Conservation (phyloP, 371 early-diverging fungal species). For the Circinella umbellata region DNA sequence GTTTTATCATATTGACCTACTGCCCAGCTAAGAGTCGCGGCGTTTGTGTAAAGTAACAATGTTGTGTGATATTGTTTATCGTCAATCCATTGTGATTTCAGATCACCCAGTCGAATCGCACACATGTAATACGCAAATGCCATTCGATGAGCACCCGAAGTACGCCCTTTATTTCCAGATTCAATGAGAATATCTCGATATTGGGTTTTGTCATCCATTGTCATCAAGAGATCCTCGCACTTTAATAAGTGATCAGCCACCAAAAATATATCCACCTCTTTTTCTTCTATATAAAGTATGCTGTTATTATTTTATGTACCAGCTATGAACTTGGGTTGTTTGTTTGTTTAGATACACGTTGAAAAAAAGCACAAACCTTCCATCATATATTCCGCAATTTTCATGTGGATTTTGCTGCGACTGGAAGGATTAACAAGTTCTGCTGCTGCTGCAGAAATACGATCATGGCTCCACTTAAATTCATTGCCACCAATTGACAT, state of each 20-base stretch:
- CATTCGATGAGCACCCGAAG: constrained; percentile 50
- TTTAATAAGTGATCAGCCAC: constrained; percentile 49
- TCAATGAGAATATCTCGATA: constrained; percentile 37
- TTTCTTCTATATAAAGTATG: constrained; percentile 17
- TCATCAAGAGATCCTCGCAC: constrained; percentile 27
- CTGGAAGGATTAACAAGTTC: constrained; percentile 38
- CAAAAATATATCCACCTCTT: constrained; percentile 30
- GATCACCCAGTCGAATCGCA: constrained; percentile 30
- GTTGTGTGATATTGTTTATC: constrained; percentile 23
- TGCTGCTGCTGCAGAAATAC: constrained; percentile 55
- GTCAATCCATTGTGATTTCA: constrained; percentile 23
- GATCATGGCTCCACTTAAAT: constrained; percentile 53
- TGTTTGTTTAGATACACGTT: no score
- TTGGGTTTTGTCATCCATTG: constrained; percentile 21
- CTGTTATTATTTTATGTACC: neutral
- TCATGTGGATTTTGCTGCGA: constrained; percentile 42
- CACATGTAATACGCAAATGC: constrained; percentile 39
- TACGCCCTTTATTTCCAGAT: constrained; percentile 39
- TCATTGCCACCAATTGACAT: constrained; percentile 45
- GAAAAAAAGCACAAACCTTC: constrained; percentile 15
- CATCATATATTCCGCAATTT: constrained; percentile 41
- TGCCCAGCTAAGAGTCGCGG: constrained; percentile 43
- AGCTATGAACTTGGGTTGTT: no score
- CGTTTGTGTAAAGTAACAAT: constrained; percentile 34
- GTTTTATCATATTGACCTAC: constrained; percentile 43